These are phyloP conservation scores for Kockiozyma suomiensis DNA, from an alignment of 805 yeast species.

Conservation along the genomic window DNA sequence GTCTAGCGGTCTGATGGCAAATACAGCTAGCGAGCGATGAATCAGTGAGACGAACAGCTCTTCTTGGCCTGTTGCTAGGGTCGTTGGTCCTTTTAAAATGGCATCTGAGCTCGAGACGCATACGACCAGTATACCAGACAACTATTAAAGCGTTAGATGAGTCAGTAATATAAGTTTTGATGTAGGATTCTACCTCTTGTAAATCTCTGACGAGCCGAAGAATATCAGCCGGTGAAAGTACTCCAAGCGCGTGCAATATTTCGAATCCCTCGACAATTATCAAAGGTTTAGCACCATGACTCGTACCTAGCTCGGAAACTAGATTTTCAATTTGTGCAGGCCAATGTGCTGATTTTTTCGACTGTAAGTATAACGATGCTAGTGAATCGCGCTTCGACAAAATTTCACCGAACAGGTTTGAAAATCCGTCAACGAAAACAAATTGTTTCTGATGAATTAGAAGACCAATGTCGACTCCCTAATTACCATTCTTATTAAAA, in stretches of 20 bases:
- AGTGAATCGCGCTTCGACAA: neutral
- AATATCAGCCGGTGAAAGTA: conserved; percentile 4
- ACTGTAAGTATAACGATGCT: conserved; percentile 2
- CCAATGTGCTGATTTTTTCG: conserved; percentile 10
- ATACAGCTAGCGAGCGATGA: conserved; percentile 19
- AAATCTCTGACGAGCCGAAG: conserved; percentile 11
- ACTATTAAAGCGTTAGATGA: neutral
- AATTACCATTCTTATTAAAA: too few species aligned
- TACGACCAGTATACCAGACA: neutral
- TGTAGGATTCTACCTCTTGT: conserved; percentile 6
- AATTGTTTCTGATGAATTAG: conserved; percentile 1
- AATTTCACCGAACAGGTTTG: neutral
- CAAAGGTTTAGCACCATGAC: neutral
- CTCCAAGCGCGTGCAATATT: conserved; percentile 12
- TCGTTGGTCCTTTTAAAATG: neutral
- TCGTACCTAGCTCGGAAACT: neutral
- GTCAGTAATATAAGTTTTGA: neutral
- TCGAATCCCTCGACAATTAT: conserved; percentile 28
- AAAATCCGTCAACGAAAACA: conserved; percentile 20
- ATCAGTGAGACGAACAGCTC: neutral
- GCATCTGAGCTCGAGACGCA: conserved; percentile 4
- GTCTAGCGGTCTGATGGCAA: conserved; percentile 29
- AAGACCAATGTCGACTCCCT: conserved; percentile 19
- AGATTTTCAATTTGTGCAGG: neutral
- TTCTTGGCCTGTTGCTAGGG: conserved; percentile 11